Base-by-base conservation (phyloP, 2,329 filamentous ascomycete genomes). In the Phyllachora maydis region DNA sequence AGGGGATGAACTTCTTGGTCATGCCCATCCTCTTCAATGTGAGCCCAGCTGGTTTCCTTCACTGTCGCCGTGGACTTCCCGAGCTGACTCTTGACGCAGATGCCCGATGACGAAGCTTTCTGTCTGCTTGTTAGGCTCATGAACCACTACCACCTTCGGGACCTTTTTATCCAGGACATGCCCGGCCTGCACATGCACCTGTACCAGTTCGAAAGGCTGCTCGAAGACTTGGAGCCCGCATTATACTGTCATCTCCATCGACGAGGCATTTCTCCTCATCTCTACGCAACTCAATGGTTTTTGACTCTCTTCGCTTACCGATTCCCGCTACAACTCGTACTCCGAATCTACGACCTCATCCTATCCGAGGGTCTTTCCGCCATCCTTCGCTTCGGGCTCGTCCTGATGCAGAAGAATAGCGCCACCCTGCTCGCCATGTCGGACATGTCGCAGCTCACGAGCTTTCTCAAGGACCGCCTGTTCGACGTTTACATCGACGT, bases 231-330 rank as follows among this genome's bases (percentile, higher is more conserved):
- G 20, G 85, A 98, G 42, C 88, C 90, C 3, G 83, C 83, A 3
- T 55, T 98, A 5, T 93, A 91, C 49, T 93, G 85, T 43, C 88
- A 98, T 46, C 65, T 98, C 26, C 77, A 78, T 39, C 72, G 88
- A 28, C 69, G 77, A 26, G 73, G 79, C 33, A 88, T 98, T 26
- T 76, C 76, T 6, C 76, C 88, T 1, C 81, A 92, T 41, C 60
- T 98, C 6, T 98, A 98, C 43, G 88, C 88, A 21, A 98, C 88
- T 0, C 88, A 98, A 46, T 98, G 88, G 88, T 98, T 98, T 49
- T 62, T 98, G 23, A 98, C 88, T 0, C 60, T 98, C n/a, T 98
- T 98, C 42, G 82, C 85, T 16, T 98, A 98, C 46, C 77, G 90
- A 19, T 98, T 98, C 46, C 88, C 88, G 6, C 60, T 98, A 6